Evolutionary conservation across 2,329 filamentous ascomycete species (phyloP), one percentile per base, ranked within the genome.

Genomic region (Domatiomyces globalis): DNA sequence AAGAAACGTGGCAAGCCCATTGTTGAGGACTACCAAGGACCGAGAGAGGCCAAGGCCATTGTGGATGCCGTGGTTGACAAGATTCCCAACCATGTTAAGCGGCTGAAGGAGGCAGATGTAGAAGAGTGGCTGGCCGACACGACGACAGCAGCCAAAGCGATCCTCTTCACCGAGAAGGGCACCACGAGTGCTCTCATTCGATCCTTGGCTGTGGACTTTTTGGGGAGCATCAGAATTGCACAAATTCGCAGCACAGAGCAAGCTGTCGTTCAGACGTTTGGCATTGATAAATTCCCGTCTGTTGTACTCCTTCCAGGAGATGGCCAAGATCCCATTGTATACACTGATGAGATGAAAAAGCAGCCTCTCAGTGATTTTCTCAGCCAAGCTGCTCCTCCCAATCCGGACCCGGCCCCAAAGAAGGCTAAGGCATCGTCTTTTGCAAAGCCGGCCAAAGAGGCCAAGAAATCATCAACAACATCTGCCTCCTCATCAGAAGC

Each of bases 91-190:
- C 83, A 92, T 62, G 90, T 98, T 44, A 84, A 84, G 65, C 79
- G 80, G 56, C 72, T 95, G 46, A 81, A 82, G 15, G 87, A 94
- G 67, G 86, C 85, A 68, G 83, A 85, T 45, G 63, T 94, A 39
- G 82, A 87, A 52, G 71, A 71, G 10, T 98, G 90, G 77, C 67
- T 95, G 48, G 70, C 71, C 8, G 75, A 78, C 52, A 76, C 78
- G 45, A 82, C 81, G 54, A 78, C 84, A 18, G 78, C 75, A 10
- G 79, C 88, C 48, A 95, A 94, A 72, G 89, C 85, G 0, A 80
- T 98, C 33, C 73, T 98, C 2, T 96, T 98, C 69, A 94, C 86
- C 2, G 86, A 95, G 51, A 98, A 96, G 73, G 87, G 88, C 19
- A 83, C 84, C 5, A 90, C 86, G 0, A 90, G 86, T 64, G 80